These are phyloP conservation scores for Ustilago trichophora DNA, from an alignment of 1,284 basidiomycete genomes.

Conservation along the genomic window DNA sequence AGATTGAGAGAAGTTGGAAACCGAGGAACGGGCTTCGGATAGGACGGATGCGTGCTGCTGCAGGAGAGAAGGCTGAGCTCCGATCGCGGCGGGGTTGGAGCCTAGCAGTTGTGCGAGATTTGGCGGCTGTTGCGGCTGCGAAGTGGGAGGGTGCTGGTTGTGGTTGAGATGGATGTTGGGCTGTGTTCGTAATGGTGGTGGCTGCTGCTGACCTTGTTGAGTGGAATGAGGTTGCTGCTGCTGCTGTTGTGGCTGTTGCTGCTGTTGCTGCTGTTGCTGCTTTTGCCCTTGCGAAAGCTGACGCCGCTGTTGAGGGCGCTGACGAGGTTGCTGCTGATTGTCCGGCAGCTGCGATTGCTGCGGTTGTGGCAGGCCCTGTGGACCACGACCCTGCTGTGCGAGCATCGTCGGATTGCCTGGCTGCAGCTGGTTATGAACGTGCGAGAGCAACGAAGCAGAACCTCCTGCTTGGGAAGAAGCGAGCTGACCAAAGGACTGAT, in stretches of 20 bases:
- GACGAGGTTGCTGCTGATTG: slow-evolving; percentile 9
- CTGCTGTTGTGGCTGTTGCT: slow-evolving; percentile 9
- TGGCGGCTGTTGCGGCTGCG: slow-evolving; percentile 16
- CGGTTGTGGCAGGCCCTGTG: slow-evolving; percentile 4
- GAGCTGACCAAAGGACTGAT: slow-evolving; percentile 21
- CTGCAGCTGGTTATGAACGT: slow-evolving; percentile 31
- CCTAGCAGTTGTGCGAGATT: slow-evolving; percentile 27
- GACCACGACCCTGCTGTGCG: slow-evolving; percentile 7
- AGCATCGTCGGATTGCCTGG: slow-evolving; percentile 8
- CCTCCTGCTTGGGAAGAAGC: slow-evolving; percentile 23
- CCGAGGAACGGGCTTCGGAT: slow-evolving; percentile 19
- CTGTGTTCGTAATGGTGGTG: slow-evolving; percentile 2
- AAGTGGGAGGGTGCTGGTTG: slow-evolving; percentile 2
- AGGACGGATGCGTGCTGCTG: slow-evolving; percentile 41
- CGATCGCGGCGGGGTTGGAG: not conserved
- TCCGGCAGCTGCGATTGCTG: slow-evolving; percentile 2
- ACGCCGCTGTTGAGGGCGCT: slow-evolving; percentile 17
- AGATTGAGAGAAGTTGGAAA: slow-evolving; percentile 29
- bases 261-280: slow-evolving; percentile 9
- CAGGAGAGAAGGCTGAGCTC: slow-evolving; percentile 14
- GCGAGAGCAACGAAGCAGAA: slow-evolving; percentile 18
- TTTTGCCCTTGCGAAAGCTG: slow-evolving; percentile 12
- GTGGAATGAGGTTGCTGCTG: no score
- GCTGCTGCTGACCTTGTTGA: no score
- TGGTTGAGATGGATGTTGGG: no score